phyloP scores from a whole-genome alignment of 169 alveolate genomes.

The Amoebophrya sp. region DNA sequence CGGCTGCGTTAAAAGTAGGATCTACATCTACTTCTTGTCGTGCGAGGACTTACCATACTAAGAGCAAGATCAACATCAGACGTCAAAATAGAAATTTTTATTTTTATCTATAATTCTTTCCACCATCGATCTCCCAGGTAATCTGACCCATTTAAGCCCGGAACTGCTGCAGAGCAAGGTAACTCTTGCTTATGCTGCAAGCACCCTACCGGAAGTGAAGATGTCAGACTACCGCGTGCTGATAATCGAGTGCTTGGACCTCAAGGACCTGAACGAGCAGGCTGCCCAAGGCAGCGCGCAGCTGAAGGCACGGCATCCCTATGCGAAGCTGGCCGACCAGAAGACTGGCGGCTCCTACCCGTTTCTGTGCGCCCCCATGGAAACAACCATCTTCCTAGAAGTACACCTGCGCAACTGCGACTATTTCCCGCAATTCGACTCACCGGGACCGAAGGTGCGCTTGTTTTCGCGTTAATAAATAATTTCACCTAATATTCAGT shows the following conservation, averaged over 20 bases:
- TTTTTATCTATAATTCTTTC: too few species aligned
- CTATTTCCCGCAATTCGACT: neutral
- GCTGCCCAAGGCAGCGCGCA: neutral
- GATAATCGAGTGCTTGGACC: too few species aligned
- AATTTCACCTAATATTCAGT: too few species aligned
- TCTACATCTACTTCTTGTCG: too few species aligned
- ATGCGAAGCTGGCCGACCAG: neutral
- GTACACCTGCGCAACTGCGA: neutral
- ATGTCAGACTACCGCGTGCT: too few species aligned
- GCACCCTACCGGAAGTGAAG: too few species aligned
- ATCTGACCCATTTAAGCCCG: neutral
- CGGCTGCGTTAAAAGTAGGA: too few species aligned
- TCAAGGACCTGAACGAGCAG: neutral
- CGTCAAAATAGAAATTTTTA: too few species aligned
- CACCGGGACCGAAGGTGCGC: neutral
- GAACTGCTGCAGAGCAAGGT: neutral
- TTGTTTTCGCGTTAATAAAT: too few species aligned
- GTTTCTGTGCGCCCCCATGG: neutral
- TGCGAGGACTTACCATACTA: too few species aligned
- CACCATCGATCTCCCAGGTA: too few species aligned
- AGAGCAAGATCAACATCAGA: too few species aligned
- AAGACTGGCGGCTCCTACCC: neutral
- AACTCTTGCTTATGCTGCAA: neutral
- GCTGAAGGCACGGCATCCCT: neutral
- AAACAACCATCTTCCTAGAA: neutral